These are phyloP conservation scores for Candida caryicola DNA, from an alignment of 805 yeast species.

Conservation along the genomic window DNA sequence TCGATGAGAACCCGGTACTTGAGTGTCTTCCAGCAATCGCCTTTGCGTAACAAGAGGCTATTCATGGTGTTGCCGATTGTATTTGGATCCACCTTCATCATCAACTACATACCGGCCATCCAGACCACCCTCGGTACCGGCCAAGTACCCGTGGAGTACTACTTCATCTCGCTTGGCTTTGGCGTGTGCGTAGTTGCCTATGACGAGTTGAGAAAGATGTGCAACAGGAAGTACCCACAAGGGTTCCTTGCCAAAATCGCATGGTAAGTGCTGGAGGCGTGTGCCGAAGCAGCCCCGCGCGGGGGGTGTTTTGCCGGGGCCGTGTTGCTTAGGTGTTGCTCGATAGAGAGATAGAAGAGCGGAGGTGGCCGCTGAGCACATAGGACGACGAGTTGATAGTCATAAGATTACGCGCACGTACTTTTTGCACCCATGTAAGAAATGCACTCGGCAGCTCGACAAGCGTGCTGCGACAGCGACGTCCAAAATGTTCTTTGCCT, in stretches of 20 bases:
- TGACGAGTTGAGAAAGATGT: constrained; percentile 44
- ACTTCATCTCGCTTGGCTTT: constrained; percentile 45
- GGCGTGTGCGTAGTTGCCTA: constrained; percentile 37
- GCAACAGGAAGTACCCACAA: constrained; percentile 36
- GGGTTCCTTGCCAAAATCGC: constrained; percentile 38
- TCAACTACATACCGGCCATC: constrained; percentile 42
- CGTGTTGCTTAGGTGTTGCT: too few relatives aligned
- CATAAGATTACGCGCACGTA: too few relatives aligned
- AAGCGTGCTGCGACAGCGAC: too few relatives aligned
- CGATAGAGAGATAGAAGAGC: constrained; percentile 5
- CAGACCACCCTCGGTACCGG: constrained; percentile 34
- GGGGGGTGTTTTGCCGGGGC: too few relatives aligned
- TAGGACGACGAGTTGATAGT: too few relatives aligned
- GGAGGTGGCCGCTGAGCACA: too few relatives aligned
- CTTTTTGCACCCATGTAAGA: too few relatives aligned
- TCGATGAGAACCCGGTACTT: constrained; percentile 42
- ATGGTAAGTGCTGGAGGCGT: too few relatives aligned
- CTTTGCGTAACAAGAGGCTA: constrained; percentile 31
- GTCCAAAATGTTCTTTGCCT: too few relatives aligned
- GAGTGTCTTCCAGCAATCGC: constrained; percentile 42
- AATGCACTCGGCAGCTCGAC: too few relatives aligned
- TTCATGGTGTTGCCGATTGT: constrained; percentile 35
- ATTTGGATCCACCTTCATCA: constrained; percentile 37
- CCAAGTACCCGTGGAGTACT: constrained; percentile 44
- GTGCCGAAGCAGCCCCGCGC: too few relatives aligned